These are phyloP conservation scores for Pichia nakasei DNA, from an alignment of 805 yeast genomes.

Conservation along the genomic window DNA sequence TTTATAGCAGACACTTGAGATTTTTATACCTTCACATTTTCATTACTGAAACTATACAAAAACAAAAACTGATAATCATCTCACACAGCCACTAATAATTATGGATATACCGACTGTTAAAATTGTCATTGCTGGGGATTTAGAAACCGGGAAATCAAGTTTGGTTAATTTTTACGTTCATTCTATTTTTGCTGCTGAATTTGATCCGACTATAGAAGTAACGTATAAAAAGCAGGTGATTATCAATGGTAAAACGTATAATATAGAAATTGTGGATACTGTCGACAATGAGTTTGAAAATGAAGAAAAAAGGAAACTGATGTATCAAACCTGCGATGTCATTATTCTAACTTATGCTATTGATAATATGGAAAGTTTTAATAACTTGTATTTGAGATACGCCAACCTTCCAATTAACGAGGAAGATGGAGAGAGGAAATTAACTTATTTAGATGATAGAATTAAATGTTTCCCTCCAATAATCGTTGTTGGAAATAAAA, in stretches of 20 bases:
- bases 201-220: constrained; percentile 24
- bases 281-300: constrained; percentile 69
- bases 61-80: no score
- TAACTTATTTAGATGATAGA: constrained; percentile 1
- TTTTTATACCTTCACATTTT: no score
- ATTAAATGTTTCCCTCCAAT: constrained; percentile 16
- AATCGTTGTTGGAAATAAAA: constrained; percentile 65
- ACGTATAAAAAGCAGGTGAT: constrained; percentile 15
- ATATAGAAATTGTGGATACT: constrained; percentile 61
- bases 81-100: no score
- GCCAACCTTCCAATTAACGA: constrained; percentile 29
- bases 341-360: constrained; percentile 43
- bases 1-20: no score
- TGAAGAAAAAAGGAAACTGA: constrained; percentile 9
- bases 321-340: constrained; percentile 34
- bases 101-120: constrained; percentile 11
- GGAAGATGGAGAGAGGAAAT: constrained; percentile 2
- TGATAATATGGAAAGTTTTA: constrained; percentile 24
- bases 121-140: constrained; percentile 25
- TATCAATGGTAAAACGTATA: constrained; percentile 31
- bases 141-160: constrained; percentile 26
- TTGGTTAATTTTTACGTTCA: constrained; percentile 19
- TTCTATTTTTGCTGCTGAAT: constrained; percentile 14
- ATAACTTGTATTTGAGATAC: constrained; percentile 9
- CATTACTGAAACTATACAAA: no score